Evolutionary conservation across 1,284 basidiomycete species (phyloP), one percentile per base, ranked within the genome.

Genomic region (Ustilago trichophora): DNA sequence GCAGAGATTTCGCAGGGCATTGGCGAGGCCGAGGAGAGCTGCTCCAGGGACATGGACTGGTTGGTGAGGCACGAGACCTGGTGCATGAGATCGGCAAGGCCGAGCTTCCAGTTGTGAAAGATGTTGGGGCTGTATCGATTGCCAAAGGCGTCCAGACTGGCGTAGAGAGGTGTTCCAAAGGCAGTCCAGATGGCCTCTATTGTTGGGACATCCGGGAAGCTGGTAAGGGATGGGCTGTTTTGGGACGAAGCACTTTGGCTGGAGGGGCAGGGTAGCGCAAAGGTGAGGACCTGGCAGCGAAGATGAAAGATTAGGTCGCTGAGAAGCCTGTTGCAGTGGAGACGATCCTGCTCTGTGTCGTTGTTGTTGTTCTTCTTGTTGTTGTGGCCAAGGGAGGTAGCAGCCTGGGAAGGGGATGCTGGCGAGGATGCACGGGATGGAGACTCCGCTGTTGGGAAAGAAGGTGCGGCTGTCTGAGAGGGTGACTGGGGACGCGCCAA

Each of bases 21-120:
- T 2, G 34, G 1, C 4, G 18, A 25, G 3, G 40, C 36, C 18
- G 41, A 18, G 19, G 35, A 6, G 13, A 35, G 38, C 16, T 43
- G 21, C 12, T 47, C 49, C 4, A 47, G 12, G 5, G 43, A 10
- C 12, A 27, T 13, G n/a, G 42, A 0, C 19, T 53, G 57, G 8
- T 38, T 37, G 40, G 57, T 59, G 21, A 59, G 57, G 19, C 22
- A 32, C 2, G 49, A 59, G 24, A 59, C 57, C 25, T 59, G 57
- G 21, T 59, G 57, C 57, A 59, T 59, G 34, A 59, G 57, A 38
- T 59, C 57, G 38, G 57, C 57, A 13, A 59, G 45, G 16, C 57
- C 57, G 1, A 59, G 57, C 45, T 59, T 59, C 57, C 57, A 59
- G 12, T 59, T 59, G 34, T 59, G 57, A 35, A 59, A 59, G 34